Evolutionary conservation across 805 yeast species (phyloP), one percentile per base, ranked within the genome.

Genomic region (Kluyveromyces siamensis): DNA sequence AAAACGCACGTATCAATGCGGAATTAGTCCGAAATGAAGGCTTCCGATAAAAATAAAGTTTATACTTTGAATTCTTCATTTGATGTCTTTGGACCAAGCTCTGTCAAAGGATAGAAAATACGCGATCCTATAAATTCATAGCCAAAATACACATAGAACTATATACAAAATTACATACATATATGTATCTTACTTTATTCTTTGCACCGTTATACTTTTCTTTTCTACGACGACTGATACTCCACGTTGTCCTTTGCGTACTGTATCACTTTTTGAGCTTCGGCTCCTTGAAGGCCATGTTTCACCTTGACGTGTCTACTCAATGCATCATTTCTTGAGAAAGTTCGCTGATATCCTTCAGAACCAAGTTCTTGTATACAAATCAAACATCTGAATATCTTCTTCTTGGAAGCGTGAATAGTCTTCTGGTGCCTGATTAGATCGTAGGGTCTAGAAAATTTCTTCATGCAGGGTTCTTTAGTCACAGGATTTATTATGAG

Each of bases 401-500:
- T 85, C 68, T 91, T 84, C 63, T 83, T 84, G 44, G 85, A 75
- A 1, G 97, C 93, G 66, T 91, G 99, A 48, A 91, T 90, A 0
- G 98, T 93, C 60, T 91, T 96, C 66, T 91, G 96, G 67, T 91
- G 99, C 58, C 99, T 79, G 25, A 90, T 84, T 60, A 91, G 73
- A 70, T 91, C 99, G 63, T 91, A 91, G 17, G 96, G 95, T 61
- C 99, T 79, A 16, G 97, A 88, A 62, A 91, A 91, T 59, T 81
- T 61, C 17, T 67, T 66, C 16, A 53, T 49, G 41, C 70, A 66
- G 8, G 65, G 63, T 27, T 61, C 60, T 17, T 53, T 59, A 2
- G 66, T 62, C 8, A 57, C 52, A 13, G 57, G 50, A 49, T 61
- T 62, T 14, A 55, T 51, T 16, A 60, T 51, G 36, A 55, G 49